These are phyloP conservation scores for Patellifolia procumbens DNA, from an alignment of 179 eudicot genomes.

Conservation along the genomic window DNA sequence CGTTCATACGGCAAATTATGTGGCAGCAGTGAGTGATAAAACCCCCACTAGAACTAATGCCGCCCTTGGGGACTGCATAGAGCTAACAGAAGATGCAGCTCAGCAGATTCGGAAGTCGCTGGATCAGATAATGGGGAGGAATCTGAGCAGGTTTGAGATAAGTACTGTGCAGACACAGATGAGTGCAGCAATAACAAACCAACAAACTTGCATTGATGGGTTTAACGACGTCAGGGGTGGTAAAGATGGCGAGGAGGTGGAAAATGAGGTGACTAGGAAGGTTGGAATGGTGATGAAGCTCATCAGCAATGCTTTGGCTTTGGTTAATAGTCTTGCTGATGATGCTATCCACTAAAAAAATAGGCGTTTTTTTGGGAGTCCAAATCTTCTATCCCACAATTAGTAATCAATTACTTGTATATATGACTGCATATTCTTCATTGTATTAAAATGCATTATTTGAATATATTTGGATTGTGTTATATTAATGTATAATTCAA, in stretches of 20 bases:
- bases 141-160: constrained; percentile 36
- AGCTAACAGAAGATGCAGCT: constrained; percentile 35
- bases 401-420: too few relatives aligned
- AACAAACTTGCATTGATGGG: constrained; percentile 55
- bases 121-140: constrained; percentile 31
- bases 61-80: constrained; percentile 44
- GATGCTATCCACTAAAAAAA: too few relatives aligned
- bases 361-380: too few relatives aligned
- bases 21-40: constrained; percentile 19
- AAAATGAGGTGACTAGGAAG: constrained; percentile 23
- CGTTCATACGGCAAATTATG: constrained; percentile 28
- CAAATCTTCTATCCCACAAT: too few relatives aligned
- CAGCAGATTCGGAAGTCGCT: constrained; percentile 39
- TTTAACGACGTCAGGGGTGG: constrained; percentile 37
- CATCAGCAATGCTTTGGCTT: constrained; percentile 52
- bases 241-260: constrained; percentile 31
- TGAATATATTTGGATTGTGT: too few relatives aligned
- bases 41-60: constrained; percentile 17
- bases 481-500: too few relatives aligned
- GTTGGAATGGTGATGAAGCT: constrained; percentile 26
- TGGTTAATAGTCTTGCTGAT: constrained; percentile 22
- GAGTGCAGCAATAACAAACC: constrained; percentile 64
- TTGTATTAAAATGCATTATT: too few relatives aligned
- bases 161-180: constrained; percentile 56
- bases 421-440: too few relatives aligned